Percentiles rank a stretch among this genome's conserved stretches.
Evolutionary conservation across 345 rosid species (phyloP).

Genomic region (Melaleuca alternifolia): DNA sequence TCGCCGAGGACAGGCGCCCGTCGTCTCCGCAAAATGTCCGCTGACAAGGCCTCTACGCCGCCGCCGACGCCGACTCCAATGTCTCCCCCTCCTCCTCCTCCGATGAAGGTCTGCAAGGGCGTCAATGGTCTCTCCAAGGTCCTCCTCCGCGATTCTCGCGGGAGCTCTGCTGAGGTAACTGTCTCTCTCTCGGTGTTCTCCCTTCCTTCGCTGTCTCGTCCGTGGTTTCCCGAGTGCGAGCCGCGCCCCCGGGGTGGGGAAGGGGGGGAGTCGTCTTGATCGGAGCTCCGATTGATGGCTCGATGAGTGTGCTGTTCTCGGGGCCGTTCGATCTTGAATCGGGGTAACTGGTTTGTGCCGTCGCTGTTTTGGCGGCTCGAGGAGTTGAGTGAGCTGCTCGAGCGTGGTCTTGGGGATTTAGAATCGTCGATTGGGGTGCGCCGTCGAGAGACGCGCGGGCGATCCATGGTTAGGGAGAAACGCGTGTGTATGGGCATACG

Average conservation of each 20-base stretch:
- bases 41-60: not conserved
- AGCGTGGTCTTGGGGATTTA: not conserved
- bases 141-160: conserved; percentile 62
- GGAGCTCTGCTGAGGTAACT: conserved; percentile 66
- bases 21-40: not conserved
- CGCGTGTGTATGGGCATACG: not conserved
- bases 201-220: not conserved
- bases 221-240: not conserved
- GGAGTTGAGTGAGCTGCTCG: not conserved
- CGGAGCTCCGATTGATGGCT: not conserved
- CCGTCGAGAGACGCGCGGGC: not conserved
- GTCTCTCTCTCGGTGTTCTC: not conserved
- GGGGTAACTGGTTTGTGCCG: not conserved
- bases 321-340: not conserved
- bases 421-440: not conserved
- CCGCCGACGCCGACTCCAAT: not conserved
- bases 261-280: not conserved
- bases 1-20: not conserved
- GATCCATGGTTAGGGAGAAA: not conserved
- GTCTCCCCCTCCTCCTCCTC: not conserved
- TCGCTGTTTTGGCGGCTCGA: not conserved
- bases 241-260: not conserved
- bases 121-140: conserved; percentile 69
- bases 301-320: not conserved
- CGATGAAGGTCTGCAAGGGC: conserved; percentile 48